Evolutionary conservation across 1,284 basidiomycete species (phyloP), one percentile per base, ranked within the genome.

Genomic region (Bjerkandera adusta): DNA sequence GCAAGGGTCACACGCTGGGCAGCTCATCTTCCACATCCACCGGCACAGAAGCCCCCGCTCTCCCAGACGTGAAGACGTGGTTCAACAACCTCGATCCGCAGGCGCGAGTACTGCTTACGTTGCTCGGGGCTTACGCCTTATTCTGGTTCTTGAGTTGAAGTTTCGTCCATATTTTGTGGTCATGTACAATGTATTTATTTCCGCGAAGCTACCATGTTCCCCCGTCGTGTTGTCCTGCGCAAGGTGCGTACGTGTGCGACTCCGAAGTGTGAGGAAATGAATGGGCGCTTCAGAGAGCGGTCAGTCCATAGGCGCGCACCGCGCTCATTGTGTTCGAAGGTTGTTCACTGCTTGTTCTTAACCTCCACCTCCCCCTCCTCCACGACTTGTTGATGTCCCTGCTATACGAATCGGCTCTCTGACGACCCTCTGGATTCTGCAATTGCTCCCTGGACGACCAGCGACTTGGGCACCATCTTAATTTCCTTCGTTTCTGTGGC

Each of bases 1-100:
- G 88, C 5, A 75, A 75, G 58, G 87, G 87, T 20, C 81, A 84
- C 15, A 88, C 82, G 6, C 69, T 91, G 1, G 83, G 81, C 26
- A 77, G 76, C 22, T 64, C 69, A 4, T 57, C 69, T 2, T 36
- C 61, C 0, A 22, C 64, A 3, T 52, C 67, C 12, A 66, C 68
- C 44, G 46, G 66, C 21, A n/a, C n/a, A n/a, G 52, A 61, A 20
- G 24, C 7, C 16, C 49, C 34, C 27, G 15, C 24, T 13, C 32
- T 32, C 4, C 50, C 3, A 13, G 36, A 20, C 27, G 21, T 24
- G 26, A 30, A 34, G 25, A 61, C 66, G 1, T 65, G 60, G 6
- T 62, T 76, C 29, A 63, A 68, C 12, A 75, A 76, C 47, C 60
- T 89, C 41, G 77, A 83, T 56, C 81, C 85, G 3, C 81, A 88